Percentiles rank a stretch among this genome's conserved stretches.
Evolutionary conservation across 352 stramenopile genomes (phyloP).

Genomic region (Phytophthora kernoviae): DNA sequence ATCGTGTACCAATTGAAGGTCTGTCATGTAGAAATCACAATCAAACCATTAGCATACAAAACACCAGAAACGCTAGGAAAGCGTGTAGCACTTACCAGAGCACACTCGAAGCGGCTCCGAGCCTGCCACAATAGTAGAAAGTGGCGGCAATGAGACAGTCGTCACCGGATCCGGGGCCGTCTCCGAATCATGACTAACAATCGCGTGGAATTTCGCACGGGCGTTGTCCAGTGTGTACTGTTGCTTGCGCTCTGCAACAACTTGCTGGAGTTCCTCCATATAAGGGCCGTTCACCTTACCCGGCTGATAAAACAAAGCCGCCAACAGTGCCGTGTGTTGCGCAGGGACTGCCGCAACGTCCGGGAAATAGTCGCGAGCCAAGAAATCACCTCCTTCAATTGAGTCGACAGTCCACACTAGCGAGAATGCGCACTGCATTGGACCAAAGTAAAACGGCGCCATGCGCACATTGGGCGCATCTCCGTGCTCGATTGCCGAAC

Average conservation of each 20-base stretch:
- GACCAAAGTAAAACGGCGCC: constrained; percentile 54
- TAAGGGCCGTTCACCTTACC: constrained; percentile 33
- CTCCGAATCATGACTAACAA: constrained; percentile 47
- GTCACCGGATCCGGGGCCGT: constrained; percentile 32
- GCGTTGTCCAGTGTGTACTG: constrained; percentile 40
- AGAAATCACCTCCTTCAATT: constrained; percentile 55
- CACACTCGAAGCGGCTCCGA: constrained; percentile 38
- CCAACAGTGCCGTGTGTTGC: constrained; percentile 43
- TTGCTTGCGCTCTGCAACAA: constrained; percentile 31
- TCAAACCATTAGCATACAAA: not conserved
- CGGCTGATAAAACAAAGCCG: constrained; percentile 48
- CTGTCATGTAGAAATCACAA: constrained; percentile 14
- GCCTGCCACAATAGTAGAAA: constrained; percentile 29
- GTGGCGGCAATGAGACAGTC: constrained; percentile 25
- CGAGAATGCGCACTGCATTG: constrained; percentile 51
- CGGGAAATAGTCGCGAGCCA: constrained; percentile 51
- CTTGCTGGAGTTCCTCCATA: constrained; percentile 32
- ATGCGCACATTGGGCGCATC: constrained; percentile 52
- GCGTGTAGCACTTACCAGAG: constrained; percentile 25
- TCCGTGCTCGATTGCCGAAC: constrained; percentile 53
- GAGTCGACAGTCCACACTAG: constrained; percentile 48
- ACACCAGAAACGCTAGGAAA: not conserved
- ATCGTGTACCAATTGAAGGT: constrained; percentile 44
- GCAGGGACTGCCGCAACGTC: constrained; percentile 30
- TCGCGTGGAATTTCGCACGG: constrained; percentile 41